Conservation (phyloP, 352 stramenopile genomes). For the Peronospora belbahrii region DNA sequence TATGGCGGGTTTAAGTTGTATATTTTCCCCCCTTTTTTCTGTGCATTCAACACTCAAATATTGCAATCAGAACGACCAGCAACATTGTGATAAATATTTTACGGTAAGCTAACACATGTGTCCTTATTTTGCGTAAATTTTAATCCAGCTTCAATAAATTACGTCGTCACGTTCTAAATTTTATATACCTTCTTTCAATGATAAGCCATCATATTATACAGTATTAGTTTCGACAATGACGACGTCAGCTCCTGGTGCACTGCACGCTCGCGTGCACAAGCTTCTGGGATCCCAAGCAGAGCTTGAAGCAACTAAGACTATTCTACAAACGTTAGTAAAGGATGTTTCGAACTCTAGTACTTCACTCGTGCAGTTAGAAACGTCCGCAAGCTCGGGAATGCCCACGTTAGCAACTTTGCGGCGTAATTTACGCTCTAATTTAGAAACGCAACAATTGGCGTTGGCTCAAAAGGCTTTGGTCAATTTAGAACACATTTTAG, state of each 20-base stretch:
- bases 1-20: too few relatives aligned
- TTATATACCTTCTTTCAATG: not conserved
- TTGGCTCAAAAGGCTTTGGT: slow-evolving; percentile 41
- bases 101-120: too few relatives aligned
- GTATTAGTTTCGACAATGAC: slow-evolving; percentile 7
- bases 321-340: slow-evolving; percentile 46
- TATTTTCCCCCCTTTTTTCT: too few relatives aligned
- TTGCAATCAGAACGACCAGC: too few relatives aligned
- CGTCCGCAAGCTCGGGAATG: slow-evolving; percentile 1
- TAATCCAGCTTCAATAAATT: too few relatives aligned
- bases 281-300: slow-evolving; percentile 52
- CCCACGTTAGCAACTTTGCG: slow-evolving; percentile 36
- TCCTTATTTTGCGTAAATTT: too few relatives aligned
- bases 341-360: slow-evolving; percentile 8
- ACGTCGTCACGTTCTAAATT: too few relatives aligned
- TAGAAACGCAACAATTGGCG: slow-evolving; percentile 47
- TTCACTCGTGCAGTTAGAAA: slow-evolving; percentile 26
- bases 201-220: not conserved
- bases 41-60: too few relatives aligned
- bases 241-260: slow-evolving; percentile 18
- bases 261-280: slow-evolving; percentile 56
- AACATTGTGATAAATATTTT: too few relatives aligned
- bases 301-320: slow-evolving; percentile 50
- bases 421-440: slow-evolving; percentile 33
- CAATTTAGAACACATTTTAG: slow-evolving; percentile 38